These are phyloP conservation scores for Trametes pubescens DNA, from an alignment of 1,284 basidiomycete species.

Conservation along the genomic window DNA sequence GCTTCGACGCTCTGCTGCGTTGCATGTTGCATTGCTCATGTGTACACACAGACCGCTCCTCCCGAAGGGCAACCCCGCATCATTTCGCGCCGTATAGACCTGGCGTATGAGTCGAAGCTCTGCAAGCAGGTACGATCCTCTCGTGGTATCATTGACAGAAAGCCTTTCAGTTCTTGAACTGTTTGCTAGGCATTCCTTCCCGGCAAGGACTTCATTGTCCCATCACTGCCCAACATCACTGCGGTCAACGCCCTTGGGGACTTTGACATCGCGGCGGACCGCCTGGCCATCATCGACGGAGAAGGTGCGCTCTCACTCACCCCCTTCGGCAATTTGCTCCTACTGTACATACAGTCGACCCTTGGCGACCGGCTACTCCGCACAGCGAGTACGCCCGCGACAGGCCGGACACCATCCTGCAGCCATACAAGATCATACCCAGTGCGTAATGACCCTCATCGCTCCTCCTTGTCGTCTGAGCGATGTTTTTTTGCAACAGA, in stretches of 20 bases:
- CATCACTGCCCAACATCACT: conserved; percentile 77
- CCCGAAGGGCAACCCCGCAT: conserved; percentile 72
- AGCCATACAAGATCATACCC: conserved; percentile 91
- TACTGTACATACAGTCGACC: conserved; percentile 79
- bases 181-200: conserved; percentile 74
- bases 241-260: conserved; percentile 83
- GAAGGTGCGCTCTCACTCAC: conserved; percentile 56
- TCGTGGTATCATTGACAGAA: neutral
- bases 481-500: conserved; percentile 48
- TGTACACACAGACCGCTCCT: conserved; percentile 65
- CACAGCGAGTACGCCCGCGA: conserved; percentile 81
- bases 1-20: conserved; percentile 21
- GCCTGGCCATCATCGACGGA: conserved; percentile 88
- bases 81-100: conserved; percentile 76
- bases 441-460: conserved; percentile 53
- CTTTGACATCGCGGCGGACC: conserved; percentile 77
- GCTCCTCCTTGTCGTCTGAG: neutral
- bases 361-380: conserved; percentile 90
- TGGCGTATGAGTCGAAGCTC: conserved; percentile 83
- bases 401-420: conserved; percentile 74
- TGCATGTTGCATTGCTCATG: conserved; percentile 12
- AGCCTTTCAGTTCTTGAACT: neutral
- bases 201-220: conserved; percentile 79
- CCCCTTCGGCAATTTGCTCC: neutral
- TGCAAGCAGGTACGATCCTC: conserved; percentile 68